Evolutionary conservation across 345 rosid genomes (phyloP).

Genomic region (Hibiscus trionum): DNA sequence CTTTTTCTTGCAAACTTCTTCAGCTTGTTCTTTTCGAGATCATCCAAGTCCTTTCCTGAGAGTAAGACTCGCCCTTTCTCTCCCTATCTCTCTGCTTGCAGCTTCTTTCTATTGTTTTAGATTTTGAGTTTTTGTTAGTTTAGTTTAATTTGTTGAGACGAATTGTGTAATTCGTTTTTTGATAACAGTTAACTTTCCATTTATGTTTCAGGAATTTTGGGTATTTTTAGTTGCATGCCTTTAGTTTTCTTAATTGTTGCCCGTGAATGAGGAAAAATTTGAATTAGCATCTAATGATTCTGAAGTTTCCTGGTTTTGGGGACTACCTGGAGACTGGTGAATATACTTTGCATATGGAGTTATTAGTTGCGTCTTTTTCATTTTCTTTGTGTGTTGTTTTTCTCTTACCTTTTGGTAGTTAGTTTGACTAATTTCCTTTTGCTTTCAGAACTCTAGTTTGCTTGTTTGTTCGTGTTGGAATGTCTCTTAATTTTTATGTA

Average conservation of each 20-base stretch:
- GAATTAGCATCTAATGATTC: not conserved
- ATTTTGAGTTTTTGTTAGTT: not conserved
- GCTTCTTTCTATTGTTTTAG: not conserved
- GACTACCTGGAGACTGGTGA: not conserved
- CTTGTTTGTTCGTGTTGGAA: not conserved
- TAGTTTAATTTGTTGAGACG: not conserved
- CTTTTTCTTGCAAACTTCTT: conserved; percentile 88
- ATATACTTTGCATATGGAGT: not conserved
- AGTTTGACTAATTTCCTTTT: not conserved
- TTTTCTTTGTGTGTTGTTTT: not conserved
- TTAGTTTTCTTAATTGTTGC: not conserved
- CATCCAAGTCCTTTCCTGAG: conserved; percentile 83
- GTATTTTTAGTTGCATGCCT: not conserved
- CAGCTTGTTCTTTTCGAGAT: conserved; percentile 97
- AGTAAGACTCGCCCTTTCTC: conserved; percentile 29
- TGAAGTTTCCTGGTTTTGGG: not conserved
- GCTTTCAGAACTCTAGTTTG: not conserved
- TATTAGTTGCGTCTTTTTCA: not conserved
- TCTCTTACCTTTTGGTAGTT: not conserved
- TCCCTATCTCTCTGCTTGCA: not conserved
- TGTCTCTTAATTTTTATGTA: not conserved
- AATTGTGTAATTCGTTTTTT: not conserved
- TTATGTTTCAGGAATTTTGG: not conserved
- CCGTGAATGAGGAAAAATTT: not conserved
- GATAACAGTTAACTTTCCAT: not conserved